Evolutionary conservation across 2,329 filamentous ascomycete genomes (phyloP).

Genomic region (Curvularia sp.): DNA sequence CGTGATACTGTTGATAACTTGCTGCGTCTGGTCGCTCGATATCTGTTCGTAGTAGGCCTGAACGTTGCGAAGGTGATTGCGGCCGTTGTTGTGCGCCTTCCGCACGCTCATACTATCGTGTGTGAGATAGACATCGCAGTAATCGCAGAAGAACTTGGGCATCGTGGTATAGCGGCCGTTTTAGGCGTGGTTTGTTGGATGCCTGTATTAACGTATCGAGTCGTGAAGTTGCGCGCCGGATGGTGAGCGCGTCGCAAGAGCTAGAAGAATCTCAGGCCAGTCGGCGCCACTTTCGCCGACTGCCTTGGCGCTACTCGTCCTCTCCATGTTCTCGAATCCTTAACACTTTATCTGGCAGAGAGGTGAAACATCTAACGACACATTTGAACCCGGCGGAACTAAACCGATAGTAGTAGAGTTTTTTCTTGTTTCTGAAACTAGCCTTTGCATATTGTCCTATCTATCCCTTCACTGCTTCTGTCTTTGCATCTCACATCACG

Average conservation of each 20-base stretch:
- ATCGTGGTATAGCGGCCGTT: constrained; percentile 14
- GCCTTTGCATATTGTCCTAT: too few species aligned
- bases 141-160: constrained; percentile 69
- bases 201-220: neutral
- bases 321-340: too few species aligned
- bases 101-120: constrained; percentile 99
- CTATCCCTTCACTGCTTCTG: too few species aligned
- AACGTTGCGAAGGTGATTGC: constrained; percentile 96
- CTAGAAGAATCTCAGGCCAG: constrained; percentile 29
- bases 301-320: constrained; percentile 19
- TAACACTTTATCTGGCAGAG: neutral
- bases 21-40: constrained; percentile 97
- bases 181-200: neutral
- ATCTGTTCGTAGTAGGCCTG: constrained; percentile 99
- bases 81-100: constrained; percentile 95
- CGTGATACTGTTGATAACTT: constrained; percentile 97
- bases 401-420: too few species aligned
- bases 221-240: constrained; percentile 9
- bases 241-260: constrained; percentile 29
- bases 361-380: neutral
- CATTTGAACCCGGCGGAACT: too few species aligned
- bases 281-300: constrained; percentile 27
- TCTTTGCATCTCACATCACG: too few species aligned
- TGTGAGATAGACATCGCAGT: constrained; percentile 99
- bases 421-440: too few species aligned